Evolutionary conservation across 2,329 filamentous ascomycete species (phyloP).

Genomic region (Cercospora zeae-maydis): DNA sequence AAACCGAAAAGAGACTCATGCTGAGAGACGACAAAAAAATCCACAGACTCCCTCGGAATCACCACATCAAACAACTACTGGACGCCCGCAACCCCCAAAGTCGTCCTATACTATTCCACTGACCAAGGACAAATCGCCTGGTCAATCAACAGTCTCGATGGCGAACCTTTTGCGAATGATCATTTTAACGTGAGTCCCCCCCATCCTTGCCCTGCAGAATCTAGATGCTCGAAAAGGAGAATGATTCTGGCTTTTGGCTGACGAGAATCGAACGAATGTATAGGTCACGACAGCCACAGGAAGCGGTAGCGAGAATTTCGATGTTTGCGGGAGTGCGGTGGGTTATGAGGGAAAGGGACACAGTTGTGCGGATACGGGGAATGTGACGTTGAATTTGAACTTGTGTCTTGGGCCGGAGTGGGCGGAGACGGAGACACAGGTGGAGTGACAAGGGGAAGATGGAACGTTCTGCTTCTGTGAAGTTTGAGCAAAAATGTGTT

Average conservation of each 20-base stretch:
- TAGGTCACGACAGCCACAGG: background rate
- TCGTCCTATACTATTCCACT: slow-evolving; percentile 9
- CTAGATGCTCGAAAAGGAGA: no score
- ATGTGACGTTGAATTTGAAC: slow-evolving; percentile 21
- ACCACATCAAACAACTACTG: slow-evolving; percentile 23
- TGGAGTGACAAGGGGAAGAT: background rate
- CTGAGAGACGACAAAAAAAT: background rate
- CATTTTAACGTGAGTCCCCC: slow-evolving; percentile 11
- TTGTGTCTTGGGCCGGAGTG: slow-evolving; percentile 18
- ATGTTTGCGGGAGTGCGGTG: slow-evolving; percentile 14
- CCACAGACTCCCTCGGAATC: slow-evolving; percentile 31
- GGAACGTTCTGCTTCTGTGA: background rate
- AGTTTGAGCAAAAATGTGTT: background rate
- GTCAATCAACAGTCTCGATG: slow-evolving; percentile 12
- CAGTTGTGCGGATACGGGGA: slow-evolving; percentile 22
- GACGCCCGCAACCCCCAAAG: slow-evolving; percentile 11
- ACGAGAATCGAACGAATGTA: background rate
- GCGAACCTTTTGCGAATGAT: slow-evolving; percentile 6
- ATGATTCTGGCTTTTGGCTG: no score
- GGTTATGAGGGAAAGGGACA: slow-evolving; percentile 21
- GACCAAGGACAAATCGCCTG: slow-evolving; percentile 11
- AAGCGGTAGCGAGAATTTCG: background rate
- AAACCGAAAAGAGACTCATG: background rate
- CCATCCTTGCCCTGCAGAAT: no score
- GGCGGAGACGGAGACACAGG: background rate